Percentiles rank a stretch among this genome's conserved stretches.
Evolutionary conservation across 495 filamentous ascomycete genomes (phyloP).

Genomic region (Penicillium salamii): DNA sequence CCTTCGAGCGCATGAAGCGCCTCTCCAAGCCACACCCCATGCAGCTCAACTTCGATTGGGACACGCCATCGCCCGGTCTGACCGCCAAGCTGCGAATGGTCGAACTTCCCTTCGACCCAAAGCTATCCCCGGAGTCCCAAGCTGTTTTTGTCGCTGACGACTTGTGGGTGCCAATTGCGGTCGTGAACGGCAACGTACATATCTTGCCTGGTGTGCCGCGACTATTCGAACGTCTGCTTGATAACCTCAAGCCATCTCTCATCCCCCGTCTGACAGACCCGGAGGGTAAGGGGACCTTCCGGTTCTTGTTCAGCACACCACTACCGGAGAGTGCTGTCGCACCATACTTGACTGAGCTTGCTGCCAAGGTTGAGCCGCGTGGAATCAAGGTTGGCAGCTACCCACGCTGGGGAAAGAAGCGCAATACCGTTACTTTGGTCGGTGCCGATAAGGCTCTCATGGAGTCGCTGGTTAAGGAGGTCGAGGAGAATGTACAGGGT

Average conservation of each 20-base stretch:
- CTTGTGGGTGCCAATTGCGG: conserved; percentile 84
- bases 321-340: conserved; percentile 82
- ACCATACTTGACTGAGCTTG: conserved; percentile 74
- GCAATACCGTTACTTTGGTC: conserved; percentile 89
- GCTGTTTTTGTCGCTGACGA: conserved; percentile 74
- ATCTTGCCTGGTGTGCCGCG: conserved; percentile 88
- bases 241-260: conserved; percentile 68
- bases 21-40: conserved; percentile 68
- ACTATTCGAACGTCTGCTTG: conserved; percentile 74
- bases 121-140: conserved; percentile 56
- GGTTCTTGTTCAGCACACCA: conserved; percentile 82
- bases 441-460: conserved; percentile 64
- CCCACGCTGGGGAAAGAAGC: conserved; percentile 83
- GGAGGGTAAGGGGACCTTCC: conserved; percentile 71
- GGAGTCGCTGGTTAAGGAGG: conserved; percentile 57
- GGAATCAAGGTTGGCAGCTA: conserved; percentile 97
- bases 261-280: conserved; percentile 70
- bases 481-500: conserved; percentile 61
- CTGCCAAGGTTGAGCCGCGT: conserved; percentile 61
- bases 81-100: conserved; percentile 89
- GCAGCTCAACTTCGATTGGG: conserved; percentile 80
- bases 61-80: conserved; percentile 71
- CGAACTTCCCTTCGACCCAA: conserved; percentile 71
- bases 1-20: conserved; percentile 77
- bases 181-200: conserved; percentile 90